phyloP scores from a whole-genome alignment of 306 rosid genomes.

The Vigna radiata region DNA sequence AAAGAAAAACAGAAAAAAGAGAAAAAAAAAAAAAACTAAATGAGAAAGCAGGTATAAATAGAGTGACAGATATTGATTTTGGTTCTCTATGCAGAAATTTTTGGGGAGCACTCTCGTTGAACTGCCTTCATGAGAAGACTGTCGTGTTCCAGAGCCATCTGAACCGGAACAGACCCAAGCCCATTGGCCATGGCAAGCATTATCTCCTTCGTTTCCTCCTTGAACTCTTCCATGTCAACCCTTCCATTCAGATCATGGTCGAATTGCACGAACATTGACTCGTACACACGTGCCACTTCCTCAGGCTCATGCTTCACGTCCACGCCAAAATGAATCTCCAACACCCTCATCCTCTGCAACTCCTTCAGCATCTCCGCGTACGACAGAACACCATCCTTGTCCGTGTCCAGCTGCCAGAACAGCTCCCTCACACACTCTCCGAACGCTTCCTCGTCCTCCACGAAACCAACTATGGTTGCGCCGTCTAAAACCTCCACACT shows the following conservation, averaged over 20 bases:
- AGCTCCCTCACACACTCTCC: slow-evolving; percentile 33
- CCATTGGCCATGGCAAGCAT: slow-evolving; percentile 69
- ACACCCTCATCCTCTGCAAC: slow-evolving; percentile 59
- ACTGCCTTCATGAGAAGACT: slow-evolving; percentile 65
- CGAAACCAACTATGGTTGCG: slow-evolving; percentile 56
- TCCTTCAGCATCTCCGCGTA: slow-evolving; percentile 69
- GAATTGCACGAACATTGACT: slow-evolving; percentile 56
- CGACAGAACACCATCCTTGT: slow-evolving; percentile 58
- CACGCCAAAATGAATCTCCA: slow-evolving; percentile 67
- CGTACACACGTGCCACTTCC: slow-evolving; percentile 54
- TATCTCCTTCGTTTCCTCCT: slow-evolving; percentile 59
- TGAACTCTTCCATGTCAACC: slow-evolving; percentile 58
- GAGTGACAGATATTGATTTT: too few relatives aligned
- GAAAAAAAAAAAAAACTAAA: too few relatives aligned
- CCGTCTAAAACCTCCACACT: slow-evolving; percentile 64
- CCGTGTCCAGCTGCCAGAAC: slow-evolving; percentile 54
- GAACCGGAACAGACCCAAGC: slow-evolving; percentile 57
- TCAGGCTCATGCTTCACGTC: slow-evolving; percentile 55
- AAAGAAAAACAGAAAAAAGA: too few relatives aligned
- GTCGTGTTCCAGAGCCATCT: slow-evolving; percentile 57
- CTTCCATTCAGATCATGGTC: slow-evolving; percentile 60
- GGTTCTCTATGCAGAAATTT: slow-evolving; percentile 28
- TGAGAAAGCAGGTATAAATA: too few relatives aligned
- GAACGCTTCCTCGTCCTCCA: slow-evolving; percentile 69
- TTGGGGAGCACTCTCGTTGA: slow-evolving; percentile 36